These are phyloP conservation scores for Barbarea vulgaris DNA, from an alignment of 345 rosid species.

Conservation along the genomic window DNA sequence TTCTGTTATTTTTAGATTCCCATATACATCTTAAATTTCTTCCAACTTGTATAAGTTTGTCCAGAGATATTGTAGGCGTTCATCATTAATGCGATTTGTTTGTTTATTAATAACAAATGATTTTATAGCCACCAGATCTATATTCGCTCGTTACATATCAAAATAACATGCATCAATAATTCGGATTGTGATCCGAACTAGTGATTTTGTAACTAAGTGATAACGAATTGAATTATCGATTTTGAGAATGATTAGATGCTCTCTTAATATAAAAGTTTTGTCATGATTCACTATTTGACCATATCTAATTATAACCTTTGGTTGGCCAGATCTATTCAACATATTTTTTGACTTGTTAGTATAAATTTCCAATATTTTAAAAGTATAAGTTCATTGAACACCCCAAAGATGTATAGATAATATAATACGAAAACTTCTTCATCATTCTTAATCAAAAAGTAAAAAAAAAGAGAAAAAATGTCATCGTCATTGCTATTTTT, in stretches of 20 bases:
- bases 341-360: slow-evolving; percentile 18
- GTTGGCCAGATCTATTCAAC: slow-evolving; percentile 26
- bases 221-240: neutral
- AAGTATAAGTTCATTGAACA: neutral
- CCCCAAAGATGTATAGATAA: neutral
- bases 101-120: neutral
- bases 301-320: neutral
- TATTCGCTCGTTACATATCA: slow-evolving; percentile 2
- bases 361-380: neutral
- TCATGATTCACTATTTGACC: slow-evolving; percentile 10
- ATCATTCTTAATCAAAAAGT: neutral
- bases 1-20: slow-evolving; percentile 30
- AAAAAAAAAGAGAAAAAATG: neutral
- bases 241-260: slow-evolving; percentile 28
- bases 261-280: neutral
- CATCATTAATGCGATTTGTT: slow-evolving; percentile 28
- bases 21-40: slow-evolving; percentile 18
- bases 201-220: neutral
- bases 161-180: slow-evolving; percentile 26
- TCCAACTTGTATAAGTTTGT: slow-evolving; percentile 30
- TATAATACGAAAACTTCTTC: neutral
- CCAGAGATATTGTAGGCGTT: slow-evolving; percentile 7
- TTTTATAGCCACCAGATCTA: slow-evolving; percentile 27
- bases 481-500: neutral
- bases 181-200: slow-evolving; percentile 16